Base-by-base conservation (phyloP, 2,329 filamentous ascomycete species). In the Pseudocercospora pini-densiflorae region DNA sequence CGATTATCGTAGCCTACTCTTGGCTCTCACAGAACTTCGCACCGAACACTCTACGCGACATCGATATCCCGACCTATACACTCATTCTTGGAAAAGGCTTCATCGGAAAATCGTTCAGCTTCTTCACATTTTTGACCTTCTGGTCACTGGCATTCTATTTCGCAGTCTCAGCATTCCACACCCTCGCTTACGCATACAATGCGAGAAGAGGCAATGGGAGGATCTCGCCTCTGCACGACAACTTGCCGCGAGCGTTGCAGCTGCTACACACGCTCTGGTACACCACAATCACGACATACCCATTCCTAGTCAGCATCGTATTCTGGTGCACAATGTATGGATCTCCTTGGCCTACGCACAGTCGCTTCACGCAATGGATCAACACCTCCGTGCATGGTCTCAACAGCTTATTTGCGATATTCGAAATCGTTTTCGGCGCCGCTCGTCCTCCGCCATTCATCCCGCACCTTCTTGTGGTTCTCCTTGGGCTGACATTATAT, bases 121-220 rank as follows among this genome's bases (percentile, higher is more conserved):
- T 65, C 59, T 65, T 69, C 55, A 67, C 67, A 29, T 69, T 67
- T 51, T 51, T 69, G 27, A 67, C 62, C 6, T 69, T 51, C 27
- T 69, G 67, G 67, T 61, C 62, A 19, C 49, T 65, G 60, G 62
- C 64, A 10, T 67, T 69, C 51, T 67, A 69, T 51, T 69, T 65
- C 31, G 60, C 54, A 14, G 40, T 69, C 16, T 64, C 67, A 2
- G 62, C 62, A 9, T 67, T 61, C 16, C 67, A 69, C 43, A 67
- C 67, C 3, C 59, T 69, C 21, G 36, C 47, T 2, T 66, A 67
- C 21, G 67, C 62, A 2, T 27, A 51, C 21, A 61, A 40, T 33
- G 27, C 23, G 10, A 36, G 19, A 14, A 9, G 21, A 27, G 19
- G 23, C 29, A 45, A 16, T 10, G 19, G 47, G 19, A 24, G 33